A percentile compares a stretch with the other conserved stretches of the same genome.
Evolutionary conservation across 805 yeast genomes (phyloP).

Genomic region (Saitoella complicata): DNA sequence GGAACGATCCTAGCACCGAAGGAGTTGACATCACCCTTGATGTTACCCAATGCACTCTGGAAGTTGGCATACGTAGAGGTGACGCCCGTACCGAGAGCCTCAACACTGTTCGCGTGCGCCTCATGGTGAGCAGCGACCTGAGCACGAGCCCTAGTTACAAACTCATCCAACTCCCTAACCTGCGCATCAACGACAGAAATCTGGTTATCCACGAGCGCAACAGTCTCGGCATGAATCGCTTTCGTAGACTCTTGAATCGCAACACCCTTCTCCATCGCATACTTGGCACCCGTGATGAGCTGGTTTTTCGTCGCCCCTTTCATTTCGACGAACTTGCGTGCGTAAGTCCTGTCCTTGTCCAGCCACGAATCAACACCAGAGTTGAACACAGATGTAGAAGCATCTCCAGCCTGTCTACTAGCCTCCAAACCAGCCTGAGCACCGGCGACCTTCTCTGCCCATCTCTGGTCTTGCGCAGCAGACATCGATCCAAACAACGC

Average conservation of each 20-base stretch:
- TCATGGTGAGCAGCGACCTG: slow-evolving; percentile 9
- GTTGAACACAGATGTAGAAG: slow-evolving; percentile 8
- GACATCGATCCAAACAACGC: slow-evolving; percentile 2
- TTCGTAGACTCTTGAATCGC: slow-evolving; percentile 8
- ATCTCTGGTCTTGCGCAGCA: slow-evolving; percentile 6
- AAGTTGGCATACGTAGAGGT: slow-evolving; percentile 1
- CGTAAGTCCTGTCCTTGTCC: slow-evolving; percentile 7
- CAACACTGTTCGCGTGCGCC: slow-evolving; percentile 3
- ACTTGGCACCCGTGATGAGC: slow-evolving; percentile 7
- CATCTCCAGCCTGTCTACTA: slow-evolving; percentile 4
- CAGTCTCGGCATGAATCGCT: slow-evolving; percentile 9
- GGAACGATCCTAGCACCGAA: slow-evolving; percentile 2
- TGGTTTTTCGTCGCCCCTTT: slow-evolving; percentile 11
- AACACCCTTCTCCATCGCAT: slow-evolving; percentile 8
- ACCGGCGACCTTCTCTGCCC: slow-evolving; percentile 1
- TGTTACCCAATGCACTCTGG: slow-evolving; percentile 6
- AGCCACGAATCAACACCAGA: slow-evolving; percentile 9
- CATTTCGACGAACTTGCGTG: slow-evolving; percentile 5
- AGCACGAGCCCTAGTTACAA: slow-evolving; percentile 11
- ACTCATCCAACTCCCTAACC: slow-evolving; percentile 10
- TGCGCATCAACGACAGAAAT: slow-evolving; percentile 9
- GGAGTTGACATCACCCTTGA: slow-evolving; percentile 4
- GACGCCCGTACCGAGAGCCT: slow-evolving; percentile 3
- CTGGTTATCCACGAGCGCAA: slow-evolving; percentile 9
- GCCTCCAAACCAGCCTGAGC: slow-evolving; percentile 1